phyloP scores from a whole-genome alignment of 441 rosid species.

The Biscutella laevigata region DNA sequence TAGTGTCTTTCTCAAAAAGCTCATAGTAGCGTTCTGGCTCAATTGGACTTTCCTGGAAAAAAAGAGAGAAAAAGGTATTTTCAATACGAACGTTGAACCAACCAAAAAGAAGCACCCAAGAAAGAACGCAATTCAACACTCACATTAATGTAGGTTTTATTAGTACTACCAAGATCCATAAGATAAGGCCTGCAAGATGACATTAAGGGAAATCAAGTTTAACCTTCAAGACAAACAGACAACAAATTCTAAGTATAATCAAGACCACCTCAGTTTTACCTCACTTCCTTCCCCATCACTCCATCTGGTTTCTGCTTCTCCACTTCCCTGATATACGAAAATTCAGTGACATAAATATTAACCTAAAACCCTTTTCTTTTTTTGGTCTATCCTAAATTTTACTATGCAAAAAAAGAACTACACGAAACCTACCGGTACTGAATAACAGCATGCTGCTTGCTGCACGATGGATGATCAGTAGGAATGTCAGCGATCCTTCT shows the following conservation, averaged over 20 bases:
- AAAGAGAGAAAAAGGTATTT: not conserved
- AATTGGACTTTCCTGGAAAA: slow-evolving; percentile 69
- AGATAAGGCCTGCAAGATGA: slow-evolving; percentile 59
- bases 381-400: not conserved
- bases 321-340: slow-evolving; percentile 49
- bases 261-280: slow-evolving; percentile 32
- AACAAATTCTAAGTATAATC: not conserved
- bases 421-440: slow-evolving; percentile 54
- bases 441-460: slow-evolving; percentile 96
- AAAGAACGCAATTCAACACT: slow-evolving; percentile 25
- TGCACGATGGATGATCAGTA: slow-evolving; percentile 95
- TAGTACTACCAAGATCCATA: slow-evolving; percentile 96
- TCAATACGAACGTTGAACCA: not conserved
- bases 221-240: not conserved
- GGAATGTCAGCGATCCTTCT: slow-evolving; percentile 88
- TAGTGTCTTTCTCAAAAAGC: slow-evolving; percentile 80
- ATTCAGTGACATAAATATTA: slow-evolving; percentile 2
- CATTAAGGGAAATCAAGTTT: not conserved
- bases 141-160: slow-evolving; percentile 79
- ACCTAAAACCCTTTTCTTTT: not conserved
- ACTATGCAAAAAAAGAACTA: slow-evolving; percentile 1
- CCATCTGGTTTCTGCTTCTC: slow-evolving; percentile 77
- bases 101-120: not conserved
- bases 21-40: slow-evolving; percentile 93
- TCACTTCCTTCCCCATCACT: slow-evolving; percentile 46